Evolutionary conservation across 306 rosid species (phyloP).

Genomic region (Luffa aegyptiaca): DNA sequence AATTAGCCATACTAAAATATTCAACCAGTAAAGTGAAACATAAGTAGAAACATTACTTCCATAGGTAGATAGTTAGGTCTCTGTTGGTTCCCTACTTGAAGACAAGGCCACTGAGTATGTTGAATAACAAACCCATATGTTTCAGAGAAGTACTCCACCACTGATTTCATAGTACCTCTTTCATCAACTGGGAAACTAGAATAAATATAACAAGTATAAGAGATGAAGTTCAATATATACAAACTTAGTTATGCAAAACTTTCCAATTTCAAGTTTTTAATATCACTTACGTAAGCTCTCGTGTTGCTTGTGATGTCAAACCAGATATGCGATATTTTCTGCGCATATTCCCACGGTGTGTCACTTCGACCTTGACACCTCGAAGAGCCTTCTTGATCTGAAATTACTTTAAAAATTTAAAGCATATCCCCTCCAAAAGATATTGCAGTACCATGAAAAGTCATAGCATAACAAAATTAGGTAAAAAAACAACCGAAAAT

Average conservation of each 20-base stretch:
- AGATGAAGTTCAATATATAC: background rate
- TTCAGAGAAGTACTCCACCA: conserved; percentile 80
- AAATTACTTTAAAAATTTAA: background rate
- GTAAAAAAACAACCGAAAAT: background rate
- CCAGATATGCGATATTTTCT: conserved; percentile 91
- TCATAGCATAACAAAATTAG: background rate
- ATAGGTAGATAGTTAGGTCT: conserved; percentile 88
- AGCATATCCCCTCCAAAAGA: background rate
- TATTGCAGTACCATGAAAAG: background rate
- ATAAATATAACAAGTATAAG: conserved; percentile 12
- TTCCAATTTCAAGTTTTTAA: background rate
- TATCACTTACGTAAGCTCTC: conserved; percentile 76
- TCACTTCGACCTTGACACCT: conserved; percentile 93
- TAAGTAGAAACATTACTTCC: conserved; percentile 44
- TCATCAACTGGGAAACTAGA: conserved; percentile 90
- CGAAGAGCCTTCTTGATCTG: conserved; percentile 94
- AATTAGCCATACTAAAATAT: background rate
- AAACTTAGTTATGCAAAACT: background rate
- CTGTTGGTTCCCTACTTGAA: conserved; percentile 88
- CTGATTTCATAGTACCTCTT: conserved; percentile 84
- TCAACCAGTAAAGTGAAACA: background rate
- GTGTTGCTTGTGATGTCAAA: conserved; percentile 81
- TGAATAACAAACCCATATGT: conserved; percentile 82
- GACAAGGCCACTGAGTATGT: conserved; percentile 91
- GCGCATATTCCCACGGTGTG: conserved; percentile 92